phyloP scores from a whole-genome alignment of 257 asterid species.

The Orobanche coerulescens region DNA sequence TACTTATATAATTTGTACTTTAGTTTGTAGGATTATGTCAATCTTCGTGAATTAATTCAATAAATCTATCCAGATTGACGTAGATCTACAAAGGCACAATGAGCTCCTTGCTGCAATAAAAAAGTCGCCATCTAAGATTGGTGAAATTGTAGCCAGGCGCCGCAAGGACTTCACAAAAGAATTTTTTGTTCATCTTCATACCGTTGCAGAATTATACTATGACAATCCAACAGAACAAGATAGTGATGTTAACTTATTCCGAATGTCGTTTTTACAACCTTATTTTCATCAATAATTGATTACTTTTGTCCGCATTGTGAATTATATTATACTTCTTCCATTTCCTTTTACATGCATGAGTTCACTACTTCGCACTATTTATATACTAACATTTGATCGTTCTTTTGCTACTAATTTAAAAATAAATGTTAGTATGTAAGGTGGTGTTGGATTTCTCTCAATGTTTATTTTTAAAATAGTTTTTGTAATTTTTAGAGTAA shows the following conservation, averaged over 20 bases:
- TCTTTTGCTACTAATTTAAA: no score
- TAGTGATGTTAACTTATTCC: conserved; percentile 37
- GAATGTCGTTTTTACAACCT: background rate
- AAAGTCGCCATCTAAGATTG: conserved; percentile 53
- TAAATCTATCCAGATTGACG: conserved; percentile 49
- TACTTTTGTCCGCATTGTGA: conserved; percentile 11
- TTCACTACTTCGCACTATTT: no score
- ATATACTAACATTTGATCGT: no score
- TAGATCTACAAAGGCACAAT: conserved; percentile 74
- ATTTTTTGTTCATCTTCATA: conserved; percentile 72
- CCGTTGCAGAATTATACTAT: conserved; percentile 71
- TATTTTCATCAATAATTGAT: background rate
- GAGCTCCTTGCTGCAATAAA: conserved; percentile 62
- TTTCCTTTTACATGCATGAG: no score
- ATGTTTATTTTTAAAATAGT: no score
- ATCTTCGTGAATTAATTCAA: conserved; percentile 21
- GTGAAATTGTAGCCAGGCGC: conserved; percentile 71
- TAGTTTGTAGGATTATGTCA: background rate
- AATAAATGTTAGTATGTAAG: no score
- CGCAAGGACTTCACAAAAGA: conserved; percentile 95
- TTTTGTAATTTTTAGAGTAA: no score
- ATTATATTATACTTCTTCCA: conserved; percentile 5
- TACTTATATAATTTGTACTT: background rate
- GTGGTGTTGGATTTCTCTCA: no score
- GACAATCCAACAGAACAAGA: conserved; percentile 73